Percentiles rank a stretch among this genome's conserved stretches.
Conservation (phyloP, 1,284 basidiomycete species). For the Chalciporus sp. region DNA sequence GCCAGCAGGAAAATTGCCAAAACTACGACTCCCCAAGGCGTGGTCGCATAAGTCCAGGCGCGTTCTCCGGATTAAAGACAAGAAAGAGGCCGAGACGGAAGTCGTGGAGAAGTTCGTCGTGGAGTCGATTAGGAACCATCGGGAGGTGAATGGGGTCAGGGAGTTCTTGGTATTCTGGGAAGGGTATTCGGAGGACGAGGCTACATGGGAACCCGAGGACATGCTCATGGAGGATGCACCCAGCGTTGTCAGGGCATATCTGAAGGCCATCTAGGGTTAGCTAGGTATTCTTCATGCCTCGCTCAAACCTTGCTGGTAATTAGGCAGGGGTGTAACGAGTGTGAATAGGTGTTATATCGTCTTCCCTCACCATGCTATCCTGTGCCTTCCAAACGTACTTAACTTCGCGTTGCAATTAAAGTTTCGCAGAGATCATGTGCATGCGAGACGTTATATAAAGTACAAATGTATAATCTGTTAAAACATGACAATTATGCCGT, state of each 20-base stretch:
- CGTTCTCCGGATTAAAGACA: conserved; percentile 40
- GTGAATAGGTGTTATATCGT: conserved; percentile 18
- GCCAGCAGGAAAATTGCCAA: conserved; percentile 30
- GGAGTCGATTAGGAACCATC: conserved; percentile 35
- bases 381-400: neutral
- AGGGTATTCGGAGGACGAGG: conserved; percentile 56
- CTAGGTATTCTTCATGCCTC: too few relatives aligned
- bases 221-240: conserved; percentile 50
- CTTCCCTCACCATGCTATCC: neutral
- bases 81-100: conserved; percentile 39
- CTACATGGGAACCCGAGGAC: conserved; percentile 63
- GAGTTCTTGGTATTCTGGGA: conserved; percentile 63
- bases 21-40: conserved; percentile 48
- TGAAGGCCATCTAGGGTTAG: conserved; percentile 20
- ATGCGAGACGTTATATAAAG: too few relatives aligned
- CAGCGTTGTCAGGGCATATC: conserved; percentile 20
- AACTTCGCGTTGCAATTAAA: conserved; percentile 18
- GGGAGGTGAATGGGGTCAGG: conserved; percentile 32
- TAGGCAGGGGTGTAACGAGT: conserved; percentile 1
- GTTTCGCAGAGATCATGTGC: conserved; percentile 19
- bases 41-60: conserved; percentile 48
- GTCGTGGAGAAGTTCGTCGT: conserved; percentile 43
- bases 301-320: neutral
- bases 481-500: conserved; percentile 13
- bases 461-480: too few relatives aligned